Evolutionary conservation across 2,329 filamentous ascomycete genomes (phyloP).

Genomic region (Lachnellula cervina): DNA sequence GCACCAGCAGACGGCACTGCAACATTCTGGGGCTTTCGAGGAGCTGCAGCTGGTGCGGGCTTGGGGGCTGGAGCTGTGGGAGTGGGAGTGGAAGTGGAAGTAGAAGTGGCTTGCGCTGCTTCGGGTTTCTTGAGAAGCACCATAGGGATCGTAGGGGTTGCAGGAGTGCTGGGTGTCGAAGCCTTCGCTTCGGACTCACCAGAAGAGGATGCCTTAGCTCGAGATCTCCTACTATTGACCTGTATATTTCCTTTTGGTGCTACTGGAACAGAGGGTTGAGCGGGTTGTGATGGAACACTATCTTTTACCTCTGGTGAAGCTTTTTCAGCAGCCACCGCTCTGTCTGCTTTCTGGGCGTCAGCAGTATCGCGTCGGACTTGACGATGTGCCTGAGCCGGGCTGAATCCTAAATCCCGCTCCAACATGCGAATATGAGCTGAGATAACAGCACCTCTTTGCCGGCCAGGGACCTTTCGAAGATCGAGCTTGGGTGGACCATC

Average conservation of each 20-base stretch:
- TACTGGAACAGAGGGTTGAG: slow-evolving; percentile 20
- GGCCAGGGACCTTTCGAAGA: slow-evolving; percentile 39
- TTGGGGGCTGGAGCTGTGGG: slow-evolving; percentile 27
- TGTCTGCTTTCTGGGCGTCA: slow-evolving; percentile 28
- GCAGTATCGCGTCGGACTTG: slow-evolving; percentile 50
- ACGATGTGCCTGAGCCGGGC: slow-evolving; percentile 57
- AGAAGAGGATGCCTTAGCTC: slow-evolving; percentile 35
- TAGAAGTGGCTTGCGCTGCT: slow-evolving; percentile 22
- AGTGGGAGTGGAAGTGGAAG: slow-evolving; percentile 13
- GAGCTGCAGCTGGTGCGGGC: slow-evolving; percentile 9
- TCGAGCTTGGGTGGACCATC: slow-evolving; percentile 46
- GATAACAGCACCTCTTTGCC: slow-evolving; percentile 41
- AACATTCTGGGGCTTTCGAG: slow-evolving; percentile 28
- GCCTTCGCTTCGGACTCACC: slow-evolving; percentile 27
- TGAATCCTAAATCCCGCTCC: slow-evolving; percentile 61
- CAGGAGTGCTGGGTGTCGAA: slow-evolving; percentile 13
- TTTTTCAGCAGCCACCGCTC: slow-evolving; percentile 20
- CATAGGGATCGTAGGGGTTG: slow-evolving; percentile 29
- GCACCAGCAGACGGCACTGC: slow-evolving; percentile 40
- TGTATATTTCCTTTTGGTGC: slow-evolving; percentile 28
- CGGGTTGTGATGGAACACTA: slow-evolving; percentile 5
- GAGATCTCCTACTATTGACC: slow-evolving; percentile 21
- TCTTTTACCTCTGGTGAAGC: slow-evolving; percentile 9
- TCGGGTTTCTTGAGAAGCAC: slow-evolving; percentile 37
- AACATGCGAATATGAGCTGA: slow-evolving; percentile 60